phyloP scores from a whole-genome alignment of 306 rosid species.

The Begonia peltatifolia region DNA sequence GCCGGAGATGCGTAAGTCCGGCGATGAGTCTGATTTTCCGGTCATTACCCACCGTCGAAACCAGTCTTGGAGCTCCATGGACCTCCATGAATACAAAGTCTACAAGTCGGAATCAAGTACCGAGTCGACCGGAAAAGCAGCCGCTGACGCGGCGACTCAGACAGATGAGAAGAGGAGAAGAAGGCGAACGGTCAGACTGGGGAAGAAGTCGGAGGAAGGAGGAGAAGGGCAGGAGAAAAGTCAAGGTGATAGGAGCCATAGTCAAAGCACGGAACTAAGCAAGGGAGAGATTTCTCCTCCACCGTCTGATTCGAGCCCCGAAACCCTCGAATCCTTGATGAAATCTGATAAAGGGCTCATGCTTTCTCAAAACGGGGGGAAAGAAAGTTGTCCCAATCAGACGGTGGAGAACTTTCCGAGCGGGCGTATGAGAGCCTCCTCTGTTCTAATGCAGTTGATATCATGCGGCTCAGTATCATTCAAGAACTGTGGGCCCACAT shows the following conservation, averaged over 20 bases:
- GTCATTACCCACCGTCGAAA: constrained; percentile 41
- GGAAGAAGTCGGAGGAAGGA: constrained; percentile 19
- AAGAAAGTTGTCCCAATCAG: constrained; percentile 17
- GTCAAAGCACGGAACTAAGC: constrained; percentile 57
- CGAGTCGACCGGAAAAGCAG: constrained; percentile 48
- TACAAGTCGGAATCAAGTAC: constrained; percentile 67
- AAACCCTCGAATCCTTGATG: constrained; percentile 74
- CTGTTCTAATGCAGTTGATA: constrained; percentile 63
- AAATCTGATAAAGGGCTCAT: constrained; percentile 60
- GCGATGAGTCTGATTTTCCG: constrained; percentile 45
- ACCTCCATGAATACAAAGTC: constrained; percentile 73
- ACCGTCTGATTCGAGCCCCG: constrained; percentile 94
- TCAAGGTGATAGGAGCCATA: constrained; percentile 12
- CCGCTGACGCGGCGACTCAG: constrained; percentile 87
- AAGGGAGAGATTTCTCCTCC: constrained; percentile 97
- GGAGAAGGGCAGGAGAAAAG: constrained; percentile 6
- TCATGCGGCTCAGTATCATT: constrained; percentile 87
- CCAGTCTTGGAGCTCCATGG: constrained; percentile 87
- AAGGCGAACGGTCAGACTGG: constrained; percentile 29
- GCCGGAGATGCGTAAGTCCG: constrained; percentile 26
- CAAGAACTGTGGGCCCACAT: constrained; percentile 41
- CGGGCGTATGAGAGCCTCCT: constrained; percentile 61
- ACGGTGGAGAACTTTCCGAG: constrained; percentile 35
- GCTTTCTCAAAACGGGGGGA: constrained; percentile 12
- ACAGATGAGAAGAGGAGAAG: constrained; percentile 72